Evolutionary conservation across 2,329 filamentous ascomycete species (phyloP), one percentile per base, ranked within the genome.

Genomic region (Periconia digitata): DNA sequence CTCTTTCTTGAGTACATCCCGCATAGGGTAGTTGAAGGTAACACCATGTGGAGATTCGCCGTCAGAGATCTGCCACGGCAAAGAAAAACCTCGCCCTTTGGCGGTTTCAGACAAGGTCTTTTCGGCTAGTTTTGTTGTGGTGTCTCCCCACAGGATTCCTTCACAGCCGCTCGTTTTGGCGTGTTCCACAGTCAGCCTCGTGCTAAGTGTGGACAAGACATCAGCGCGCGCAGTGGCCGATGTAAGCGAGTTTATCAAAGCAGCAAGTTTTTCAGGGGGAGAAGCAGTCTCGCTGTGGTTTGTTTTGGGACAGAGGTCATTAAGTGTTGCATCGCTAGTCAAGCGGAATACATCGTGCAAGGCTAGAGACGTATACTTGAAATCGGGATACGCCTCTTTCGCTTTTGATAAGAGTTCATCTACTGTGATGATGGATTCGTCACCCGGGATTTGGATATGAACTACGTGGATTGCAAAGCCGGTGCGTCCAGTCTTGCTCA

Each of bases 31-130:
- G 72, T 89, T 87, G 56, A 95, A 82, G 45, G 75, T 69, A 27
- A 84, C 60, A 16, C 79, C 82, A 61, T 77, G 78, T 1, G 80
- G 78, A 8, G 82, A 80, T 40, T 77, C 72, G 5, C 90, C 91
- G 67, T 97, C 94, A 43, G 85, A 84, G 15, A 92, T 82, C 58
- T 89, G 83, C 85, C 87, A 92, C 1, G 92, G 89, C 17, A 97
- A 74, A 4, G 87, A 84, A 58, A 87, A 91, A 1, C 92, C 94
- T 41, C 92, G 82, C 1, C 94, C 94, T 72, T 96, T 96, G 20
- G 92, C 91, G 2, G 92, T 91, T 72, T 94, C 90, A 6, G 90
- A 80, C 13, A 99, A 82, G 0, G 90, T 89, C 62, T 90, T 85
- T 58, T 92, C 90, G 3, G 94, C 92, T 23, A 99, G 83, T 15